Evolutionary conservation across 352 stramenopile genomes (phyloP), one percentile per base, ranked within the genome.

Genomic region (Phytophthora quininea): DNA sequence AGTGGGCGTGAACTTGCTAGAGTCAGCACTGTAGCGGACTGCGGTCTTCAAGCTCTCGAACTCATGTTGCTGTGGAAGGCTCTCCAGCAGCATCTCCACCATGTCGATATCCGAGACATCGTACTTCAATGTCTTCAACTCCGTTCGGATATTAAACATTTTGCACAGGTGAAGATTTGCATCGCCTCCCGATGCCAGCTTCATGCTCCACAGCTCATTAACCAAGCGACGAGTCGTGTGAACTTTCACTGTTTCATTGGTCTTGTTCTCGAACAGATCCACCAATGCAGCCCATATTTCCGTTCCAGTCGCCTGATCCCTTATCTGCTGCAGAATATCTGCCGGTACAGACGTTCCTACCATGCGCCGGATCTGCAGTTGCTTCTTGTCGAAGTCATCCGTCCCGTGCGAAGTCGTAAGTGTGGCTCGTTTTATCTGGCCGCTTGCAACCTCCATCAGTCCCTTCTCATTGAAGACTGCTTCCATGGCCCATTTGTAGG

Each of bases 221-320:
- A 46, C 37, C 24, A 59, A n/a, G 19, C 49, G 58, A 48, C 40
- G 58, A 43, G 54, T 65, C 24, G 56, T 63, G 10, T 59, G 38
- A 0, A 12, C 48, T n/a, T 29, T 54, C 8, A 27, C 47, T 1
- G 58, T 40, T 12, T 65, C 32, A 15, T 11, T 58, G 10, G 43
- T 37, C 15, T 65, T 65, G 2, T 38, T 38, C 33, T 58, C 58
- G 7, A 27, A 58, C 35, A 65, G 12, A 15, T 35, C n/a, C 9
- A 35, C 46, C 4, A 54, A 11, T n/a, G 52, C 40, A 2, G 14
- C 19, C 58, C 58, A 67, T 51, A 67, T 67, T 10, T 67, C 50
- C 11, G 50, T 54, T 15, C 59, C 59, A 32, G 59, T 60, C 59
- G 54, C 9, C 32, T 67, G 59, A 50, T 67, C 59, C 8, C 59